Evolutionary conservation across 768 basidiomycete genomes (phyloP).

Genomic region (Tulasnella sp.): DNA sequence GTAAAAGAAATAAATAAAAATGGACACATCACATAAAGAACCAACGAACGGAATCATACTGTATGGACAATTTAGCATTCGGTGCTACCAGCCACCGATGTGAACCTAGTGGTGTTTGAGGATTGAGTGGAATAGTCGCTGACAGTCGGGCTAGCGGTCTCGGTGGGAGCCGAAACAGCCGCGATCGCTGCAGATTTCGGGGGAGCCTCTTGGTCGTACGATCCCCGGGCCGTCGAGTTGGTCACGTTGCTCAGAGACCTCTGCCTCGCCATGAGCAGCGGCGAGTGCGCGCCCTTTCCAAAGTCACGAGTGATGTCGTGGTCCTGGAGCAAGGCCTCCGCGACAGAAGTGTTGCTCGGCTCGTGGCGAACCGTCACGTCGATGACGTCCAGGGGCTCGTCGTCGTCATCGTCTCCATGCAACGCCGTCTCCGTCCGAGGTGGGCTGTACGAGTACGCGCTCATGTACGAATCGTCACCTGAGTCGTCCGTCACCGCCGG

Average conservation of each 20-base stretch:
- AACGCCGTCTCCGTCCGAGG: slow-evolving; percentile 10
- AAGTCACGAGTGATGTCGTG: slow-evolving; percentile 26
- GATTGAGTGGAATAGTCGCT: slow-evolving; percentile 31
- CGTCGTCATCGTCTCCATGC: slow-evolving; percentile 8
- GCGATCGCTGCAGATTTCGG: background rate
- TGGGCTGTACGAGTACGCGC: slow-evolving; percentile 32
- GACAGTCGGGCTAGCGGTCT: slow-evolving; percentile 28
- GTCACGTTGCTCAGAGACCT: slow-evolving; percentile 19
- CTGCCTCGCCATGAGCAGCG: slow-evolving; percentile 9
- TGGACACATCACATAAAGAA: background rate
- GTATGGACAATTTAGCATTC: slow-evolving; percentile 21
- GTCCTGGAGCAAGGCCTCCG: slow-evolving; percentile 22
- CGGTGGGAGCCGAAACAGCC: background rate
- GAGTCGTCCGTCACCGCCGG: slow-evolving; percentile 31
- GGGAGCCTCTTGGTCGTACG: background rate
- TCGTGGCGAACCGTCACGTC: background rate
- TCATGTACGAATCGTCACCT: slow-evolving; percentile 33
- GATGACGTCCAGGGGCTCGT: background rate
- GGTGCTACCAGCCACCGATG: slow-evolving; percentile 12
- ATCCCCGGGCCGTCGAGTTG: background rate
- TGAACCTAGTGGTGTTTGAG: slow-evolving; percentile 12
- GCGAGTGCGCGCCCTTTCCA: background rate
- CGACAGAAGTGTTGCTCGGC: slow-evolving; percentile 5
- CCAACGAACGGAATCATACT: background rate
- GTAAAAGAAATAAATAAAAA: slow-evolving; percentile 3